Percentiles rank a stretch among this genome's conserved stretches.
Evolutionary conservation across 306 rosid species (phyloP).

Genomic region (Parietaria judaica): DNA sequence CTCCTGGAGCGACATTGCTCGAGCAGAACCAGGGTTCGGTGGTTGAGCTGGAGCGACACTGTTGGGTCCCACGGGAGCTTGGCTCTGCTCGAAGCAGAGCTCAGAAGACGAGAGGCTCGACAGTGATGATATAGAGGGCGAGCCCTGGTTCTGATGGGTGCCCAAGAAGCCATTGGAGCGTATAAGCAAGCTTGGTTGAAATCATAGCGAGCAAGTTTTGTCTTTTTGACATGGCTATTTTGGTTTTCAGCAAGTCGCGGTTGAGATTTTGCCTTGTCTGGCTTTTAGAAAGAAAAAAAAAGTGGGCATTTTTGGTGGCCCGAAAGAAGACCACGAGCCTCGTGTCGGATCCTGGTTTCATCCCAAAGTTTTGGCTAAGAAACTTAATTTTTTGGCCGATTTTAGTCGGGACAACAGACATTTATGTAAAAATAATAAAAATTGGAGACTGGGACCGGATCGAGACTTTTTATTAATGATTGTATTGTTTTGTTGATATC

Average conservation of each 20-base stretch:
- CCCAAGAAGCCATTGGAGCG: not conserved
- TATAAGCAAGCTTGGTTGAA: too few relatives aligned
- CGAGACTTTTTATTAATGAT: too few relatives aligned
- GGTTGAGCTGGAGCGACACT: slow-evolving; percentile 36
- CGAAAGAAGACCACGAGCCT: too few relatives aligned
- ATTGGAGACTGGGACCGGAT: too few relatives aligned
- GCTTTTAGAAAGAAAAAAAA: too few relatives aligned
- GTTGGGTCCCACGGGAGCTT: slow-evolving; percentile 44
- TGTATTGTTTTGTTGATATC: not conserved
- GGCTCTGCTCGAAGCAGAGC: slow-evolving; percentile 22
- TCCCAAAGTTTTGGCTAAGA: too few relatives aligned
- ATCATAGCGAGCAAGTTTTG: not conserved
- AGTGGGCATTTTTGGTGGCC: too few relatives aligned
- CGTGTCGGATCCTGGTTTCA: too few relatives aligned
- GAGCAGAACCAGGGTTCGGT: slow-evolving; percentile 36
- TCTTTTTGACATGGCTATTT: not conserved
- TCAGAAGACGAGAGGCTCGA: slow-evolving; percentile 27
- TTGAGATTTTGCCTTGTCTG: too few relatives aligned
- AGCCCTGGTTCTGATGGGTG: not conserved
- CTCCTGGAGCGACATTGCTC: slow-evolving; percentile 44
- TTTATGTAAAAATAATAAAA: too few relatives aligned
- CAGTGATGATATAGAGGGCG: slow-evolving; percentile 18
- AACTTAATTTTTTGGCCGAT: too few relatives aligned
- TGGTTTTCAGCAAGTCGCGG: not conserved
- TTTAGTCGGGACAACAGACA: too few relatives aligned